Percentiles rank a stretch among this genome's conserved stretches.
phyloP scores from a whole-genome alignment of 129 eudicot species.

The Lonicera japonica region DNA sequence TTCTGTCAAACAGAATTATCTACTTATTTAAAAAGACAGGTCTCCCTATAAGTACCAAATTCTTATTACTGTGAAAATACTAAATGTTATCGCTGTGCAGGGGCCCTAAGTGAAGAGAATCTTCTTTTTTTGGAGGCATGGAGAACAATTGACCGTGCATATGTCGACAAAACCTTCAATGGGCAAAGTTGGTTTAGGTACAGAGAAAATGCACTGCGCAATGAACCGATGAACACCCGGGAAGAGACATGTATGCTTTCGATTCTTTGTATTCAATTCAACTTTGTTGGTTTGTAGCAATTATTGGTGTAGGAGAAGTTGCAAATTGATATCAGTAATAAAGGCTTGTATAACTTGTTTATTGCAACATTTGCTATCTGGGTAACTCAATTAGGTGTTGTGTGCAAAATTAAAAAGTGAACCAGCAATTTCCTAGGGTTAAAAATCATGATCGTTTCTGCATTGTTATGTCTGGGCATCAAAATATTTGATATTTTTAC shows the following conservation, averaged over 20 bases:
- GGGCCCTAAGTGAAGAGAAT: constrained; percentile 89
- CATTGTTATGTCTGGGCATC: no score
- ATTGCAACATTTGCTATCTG: background rate
- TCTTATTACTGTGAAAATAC: background rate
- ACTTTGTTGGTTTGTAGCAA: background rate
- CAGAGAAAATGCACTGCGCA: constrained; percentile 91
- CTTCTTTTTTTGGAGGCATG: constrained; percentile 93
- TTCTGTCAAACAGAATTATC: background rate
- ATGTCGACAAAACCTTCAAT: constrained; percentile 86
- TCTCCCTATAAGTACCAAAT: background rate
- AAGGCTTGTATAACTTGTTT: no score
- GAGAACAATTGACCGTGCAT: constrained; percentile 94
- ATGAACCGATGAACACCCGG: constrained; percentile 89
- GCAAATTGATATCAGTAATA: background rate
- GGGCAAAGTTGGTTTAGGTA: constrained; percentile 99
- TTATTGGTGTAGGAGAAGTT: background rate
- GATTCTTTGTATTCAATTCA: constrained; percentile 1
- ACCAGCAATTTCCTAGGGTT: no score
- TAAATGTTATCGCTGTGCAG: constrained; percentile 19
- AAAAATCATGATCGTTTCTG: no score
- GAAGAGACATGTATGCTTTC: constrained; percentile 75
- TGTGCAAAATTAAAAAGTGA: no score
- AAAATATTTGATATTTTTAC: no score
- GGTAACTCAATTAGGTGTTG: constrained; percentile 1
- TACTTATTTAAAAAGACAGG: background rate